Evolutionary conservation across 2,329 filamentous ascomycete genomes (phyloP).

Genomic region (Hawksworthiomyces lignivorus): DNA sequence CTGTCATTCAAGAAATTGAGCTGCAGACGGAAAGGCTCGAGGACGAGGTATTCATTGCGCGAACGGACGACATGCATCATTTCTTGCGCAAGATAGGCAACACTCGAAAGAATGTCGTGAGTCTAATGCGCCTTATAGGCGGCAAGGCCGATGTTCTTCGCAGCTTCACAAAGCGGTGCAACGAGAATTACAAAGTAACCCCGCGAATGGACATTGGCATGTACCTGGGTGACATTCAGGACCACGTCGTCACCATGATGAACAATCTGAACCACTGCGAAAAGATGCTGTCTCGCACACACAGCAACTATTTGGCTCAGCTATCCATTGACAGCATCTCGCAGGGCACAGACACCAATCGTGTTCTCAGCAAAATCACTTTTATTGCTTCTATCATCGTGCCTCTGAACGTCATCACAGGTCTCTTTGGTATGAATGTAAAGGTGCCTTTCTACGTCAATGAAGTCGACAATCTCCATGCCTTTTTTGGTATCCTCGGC

Average conservation of each 20-base stretch:
- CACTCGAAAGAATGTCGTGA: constrained; percentile 91
- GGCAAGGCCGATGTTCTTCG: constrained; percentile 98
- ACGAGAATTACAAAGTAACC: constrained; percentile 92
- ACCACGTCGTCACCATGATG: constrained; percentile 99
- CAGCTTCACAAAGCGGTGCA: constrained; percentile 97
- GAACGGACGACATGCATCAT: constrained; percentile 78
- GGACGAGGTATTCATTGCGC: constrained; percentile 88
- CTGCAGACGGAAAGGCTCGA: constrained; percentile 86
- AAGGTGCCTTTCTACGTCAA: constrained; percentile 54
- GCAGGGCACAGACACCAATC: constrained; percentile 81
- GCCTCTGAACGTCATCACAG: constrained; percentile 85
- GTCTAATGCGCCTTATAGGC: constrained; percentile 81
- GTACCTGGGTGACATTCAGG: constrained; percentile 95
- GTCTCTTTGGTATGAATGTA: constrained; percentile 85
- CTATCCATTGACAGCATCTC: constrained; percentile 86
- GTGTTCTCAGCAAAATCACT: constrained; percentile 89
- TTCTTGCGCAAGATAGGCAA: constrained; percentile 85
- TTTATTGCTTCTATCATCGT: constrained; percentile 92
- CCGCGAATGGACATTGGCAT: constrained; percentile 94
- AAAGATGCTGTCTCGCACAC: constrained; percentile 89
- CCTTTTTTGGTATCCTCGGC: constrained; percentile 44
- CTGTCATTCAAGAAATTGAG: constrained; percentile 81
- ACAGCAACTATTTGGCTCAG: constrained; percentile 94
- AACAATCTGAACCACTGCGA: constrained; percentile 92
- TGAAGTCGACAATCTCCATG: constrained; percentile 40